Evolutionary conservation across 192 early-diverging fungal genomes (phyloP).

Genomic region (Rhizoclosmatium globosum): DNA sequence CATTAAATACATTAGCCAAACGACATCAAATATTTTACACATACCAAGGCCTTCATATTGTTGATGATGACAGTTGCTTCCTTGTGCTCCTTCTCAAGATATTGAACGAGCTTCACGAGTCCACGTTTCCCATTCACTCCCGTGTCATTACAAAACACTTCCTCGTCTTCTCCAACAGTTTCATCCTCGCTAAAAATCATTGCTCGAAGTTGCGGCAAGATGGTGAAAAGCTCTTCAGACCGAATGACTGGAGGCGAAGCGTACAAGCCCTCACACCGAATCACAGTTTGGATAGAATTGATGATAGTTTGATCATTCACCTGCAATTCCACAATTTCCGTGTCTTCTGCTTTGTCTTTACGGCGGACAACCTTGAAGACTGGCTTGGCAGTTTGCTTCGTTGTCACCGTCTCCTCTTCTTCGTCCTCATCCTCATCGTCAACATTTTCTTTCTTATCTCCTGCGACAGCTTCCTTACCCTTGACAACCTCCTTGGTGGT

Average conservation of each 20-base stretch:
- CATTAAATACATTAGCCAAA: not conserved
- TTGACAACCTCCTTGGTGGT: too few relatives aligned
- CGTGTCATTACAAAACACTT: not conserved
- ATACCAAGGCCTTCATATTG: conserved; percentile 3
- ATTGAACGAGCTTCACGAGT: not conserved
- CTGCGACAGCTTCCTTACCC: too few relatives aligned
- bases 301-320: not conserved
- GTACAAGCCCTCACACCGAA: not conserved
- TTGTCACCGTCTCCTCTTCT: not conserved
- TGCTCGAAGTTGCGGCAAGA: conserved; percentile 4
- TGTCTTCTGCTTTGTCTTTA: not conserved
- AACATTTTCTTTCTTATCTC: not conserved
- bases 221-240: conserved; percentile 8
- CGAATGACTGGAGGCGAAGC: not conserved
- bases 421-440: conserved; percentile 2
- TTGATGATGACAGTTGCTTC: not conserved
- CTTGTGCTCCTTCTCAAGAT: not conserved
- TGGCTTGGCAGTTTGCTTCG: not conserved
- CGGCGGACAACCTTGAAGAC: not conserved
- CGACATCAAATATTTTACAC: not conserved
- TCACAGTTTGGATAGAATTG: not conserved
- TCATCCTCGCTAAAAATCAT: not conserved
- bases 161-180: not conserved
- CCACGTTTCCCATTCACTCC: not conserved
- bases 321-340: conserved; percentile 3